Percentiles rank a stretch among this genome's conserved stretches.
phyloP scores from a whole-genome alignment of 805 yeast species.

The Wickerhamomyces tratensis region DNA sequence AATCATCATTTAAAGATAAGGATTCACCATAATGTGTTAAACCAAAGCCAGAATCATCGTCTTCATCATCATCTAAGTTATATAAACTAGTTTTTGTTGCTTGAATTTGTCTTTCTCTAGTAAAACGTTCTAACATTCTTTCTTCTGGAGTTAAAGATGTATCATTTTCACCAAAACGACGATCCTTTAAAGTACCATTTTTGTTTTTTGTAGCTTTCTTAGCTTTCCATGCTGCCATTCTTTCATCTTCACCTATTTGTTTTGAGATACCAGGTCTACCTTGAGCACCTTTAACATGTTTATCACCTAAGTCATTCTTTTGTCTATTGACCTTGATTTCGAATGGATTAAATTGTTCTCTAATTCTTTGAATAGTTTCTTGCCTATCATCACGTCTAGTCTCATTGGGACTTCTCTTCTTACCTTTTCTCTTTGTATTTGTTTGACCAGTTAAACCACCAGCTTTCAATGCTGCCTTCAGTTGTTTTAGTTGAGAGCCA shows the following conservation, averaged over 20 bases:
- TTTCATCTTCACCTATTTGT: conserved; percentile 57
- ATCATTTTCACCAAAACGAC: conserved; percentile 88
- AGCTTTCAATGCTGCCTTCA: conserved; percentile 66
- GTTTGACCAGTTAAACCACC: conserved; percentile 86
- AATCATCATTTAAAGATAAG: conserved; percentile 48
- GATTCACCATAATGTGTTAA: conserved; percentile 78
- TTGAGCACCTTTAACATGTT: conserved; percentile 35
- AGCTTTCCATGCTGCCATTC: conserved; percentile 54
- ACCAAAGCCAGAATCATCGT: conserved; percentile 26
- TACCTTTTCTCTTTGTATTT: conserved; percentile 43
- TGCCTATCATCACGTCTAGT: conserved; percentile 63
- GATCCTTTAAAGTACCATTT: conserved; percentile 72
- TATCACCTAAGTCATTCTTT: conserved; percentile 44
- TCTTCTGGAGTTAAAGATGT: conserved; percentile 71
- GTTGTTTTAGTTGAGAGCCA: conserved; percentile 79
- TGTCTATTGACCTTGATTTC: conserved; percentile 64
- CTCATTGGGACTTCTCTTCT: conserved; percentile 49
- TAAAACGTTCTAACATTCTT: conserved; percentile 90
- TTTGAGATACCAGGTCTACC: conserved; percentile 66
- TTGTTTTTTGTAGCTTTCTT: conserved; percentile 55
- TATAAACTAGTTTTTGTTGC: conserved; percentile 51
- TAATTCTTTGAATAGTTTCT: conserved; percentile 44
- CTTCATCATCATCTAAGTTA: conserved; percentile 64
- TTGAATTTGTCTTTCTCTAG: conserved; percentile 69
- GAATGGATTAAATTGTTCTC: conserved; percentile 85